A percentile compares a stretch with the other conserved stretches of the same genome.
phyloP scores from a whole-genome alignment of 2,329 filamentous ascomycete species.

The Decorospora gaudefroyi region DNA sequence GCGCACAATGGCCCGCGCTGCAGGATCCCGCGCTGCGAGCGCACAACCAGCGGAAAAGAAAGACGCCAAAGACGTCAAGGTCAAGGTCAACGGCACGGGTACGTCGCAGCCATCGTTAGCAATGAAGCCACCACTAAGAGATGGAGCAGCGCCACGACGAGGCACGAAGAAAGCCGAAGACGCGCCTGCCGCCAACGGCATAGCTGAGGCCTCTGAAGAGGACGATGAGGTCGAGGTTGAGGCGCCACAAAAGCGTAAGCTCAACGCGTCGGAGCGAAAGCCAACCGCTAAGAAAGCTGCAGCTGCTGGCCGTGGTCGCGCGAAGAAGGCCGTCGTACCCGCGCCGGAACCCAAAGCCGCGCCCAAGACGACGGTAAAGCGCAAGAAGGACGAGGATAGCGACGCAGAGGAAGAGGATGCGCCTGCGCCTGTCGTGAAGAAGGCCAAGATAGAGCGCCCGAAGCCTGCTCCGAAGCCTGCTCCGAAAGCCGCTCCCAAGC shows the following conservation, averaged over 20 bases:
- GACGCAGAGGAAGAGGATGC: slow-evolving; percentile 26
- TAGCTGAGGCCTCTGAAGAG: slow-evolving; percentile 10
- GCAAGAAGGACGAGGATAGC: slow-evolving; percentile 39
- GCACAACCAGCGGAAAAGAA: slow-evolving; percentile 35
- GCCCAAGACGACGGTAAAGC: slow-evolving; percentile 31
- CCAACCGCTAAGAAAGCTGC: slow-evolving; percentile 15
- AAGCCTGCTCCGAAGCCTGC: slow-evolving; percentile 23
- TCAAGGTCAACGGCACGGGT: slow-evolving; percentile 42
- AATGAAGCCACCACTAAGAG: slow-evolving; percentile 22
- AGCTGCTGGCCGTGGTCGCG: slow-evolving; percentile 31
- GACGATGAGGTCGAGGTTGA: slow-evolving; percentile 3
- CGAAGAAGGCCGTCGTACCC: slow-evolving; percentile 35
- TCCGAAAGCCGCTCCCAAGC: slow-evolving; percentile 1
- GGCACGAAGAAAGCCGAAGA: slow-evolving; percentile 35
- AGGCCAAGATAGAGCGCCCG: slow-evolving; percentile 27
- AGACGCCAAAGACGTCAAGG: slow-evolving; percentile 31
- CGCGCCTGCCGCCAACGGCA: slow-evolving; percentile 17
- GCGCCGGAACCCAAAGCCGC: slow-evolving; percentile 21
- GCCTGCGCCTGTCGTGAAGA: slow-evolving; percentile 31
- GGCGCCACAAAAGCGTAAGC: slow-evolving; percentile 21
- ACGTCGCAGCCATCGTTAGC: slow-evolving; percentile 25
- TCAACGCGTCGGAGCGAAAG: slow-evolving; percentile 14
- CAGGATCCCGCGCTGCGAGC: slow-evolving; percentile 34
- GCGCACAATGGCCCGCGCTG: slow-evolving; percentile 38
- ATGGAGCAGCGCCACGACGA: slow-evolving; percentile 22